A percentile compares a stretch with the other conserved stretches of the same genome.
These are phyloP conservation scores for Fusarium sambucinum DNA, from an alignment of 2,329 filamentous ascomycete genomes.

Conservation along the genomic window DNA sequence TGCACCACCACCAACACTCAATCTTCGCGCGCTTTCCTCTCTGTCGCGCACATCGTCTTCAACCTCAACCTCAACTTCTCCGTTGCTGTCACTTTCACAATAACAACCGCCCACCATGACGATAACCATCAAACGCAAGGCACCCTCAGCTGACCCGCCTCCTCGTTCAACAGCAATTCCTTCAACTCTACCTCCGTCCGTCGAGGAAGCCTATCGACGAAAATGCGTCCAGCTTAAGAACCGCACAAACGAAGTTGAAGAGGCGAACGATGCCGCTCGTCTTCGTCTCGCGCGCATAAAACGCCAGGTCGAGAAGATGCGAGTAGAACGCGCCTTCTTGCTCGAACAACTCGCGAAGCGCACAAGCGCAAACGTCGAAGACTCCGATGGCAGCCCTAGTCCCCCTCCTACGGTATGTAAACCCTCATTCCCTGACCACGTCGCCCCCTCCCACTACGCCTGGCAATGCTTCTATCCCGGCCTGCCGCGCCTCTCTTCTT, in stretches of 20 bases:
- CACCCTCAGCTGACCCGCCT: constrained; percentile 54
- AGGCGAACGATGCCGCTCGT: constrained; percentile 86
- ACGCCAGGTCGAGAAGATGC: constrained; percentile 90
- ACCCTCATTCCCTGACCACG: constrained; percentile 44
- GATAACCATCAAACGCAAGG: constrained; percentile 52
- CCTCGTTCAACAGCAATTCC: constrained; percentile 60
- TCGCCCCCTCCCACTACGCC: constrained; percentile 18
- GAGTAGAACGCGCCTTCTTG: constrained; percentile 83
- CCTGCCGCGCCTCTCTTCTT: constrained; percentile 35
- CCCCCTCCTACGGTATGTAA: constrained; percentile 82
- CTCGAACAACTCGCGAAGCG: constrained; percentile 79
- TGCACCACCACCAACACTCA: constrained; percentile 21
- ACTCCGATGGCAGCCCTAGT: constrained; percentile 82
- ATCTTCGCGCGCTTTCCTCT: constrained; percentile 13
- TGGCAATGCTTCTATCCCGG: constrained; percentile 33
- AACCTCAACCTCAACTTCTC: constrained; percentile 9
- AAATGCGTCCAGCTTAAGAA: constrained; percentile 97
- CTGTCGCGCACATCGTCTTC: constrained; percentile 7
- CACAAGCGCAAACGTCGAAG: constrained; percentile 79
- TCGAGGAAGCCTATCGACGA: constrained; percentile 94
- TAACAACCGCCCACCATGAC: constrained; percentile 46
- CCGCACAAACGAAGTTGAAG: constrained; percentile 90
- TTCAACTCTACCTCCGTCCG: constrained; percentile 81
- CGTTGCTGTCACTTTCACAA: constrained; percentile 23
- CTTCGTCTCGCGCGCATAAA: constrained; percentile 83